phyloP scores from a whole-genome alignment of 306 rosid species.

The Pueraria montana region DNA sequence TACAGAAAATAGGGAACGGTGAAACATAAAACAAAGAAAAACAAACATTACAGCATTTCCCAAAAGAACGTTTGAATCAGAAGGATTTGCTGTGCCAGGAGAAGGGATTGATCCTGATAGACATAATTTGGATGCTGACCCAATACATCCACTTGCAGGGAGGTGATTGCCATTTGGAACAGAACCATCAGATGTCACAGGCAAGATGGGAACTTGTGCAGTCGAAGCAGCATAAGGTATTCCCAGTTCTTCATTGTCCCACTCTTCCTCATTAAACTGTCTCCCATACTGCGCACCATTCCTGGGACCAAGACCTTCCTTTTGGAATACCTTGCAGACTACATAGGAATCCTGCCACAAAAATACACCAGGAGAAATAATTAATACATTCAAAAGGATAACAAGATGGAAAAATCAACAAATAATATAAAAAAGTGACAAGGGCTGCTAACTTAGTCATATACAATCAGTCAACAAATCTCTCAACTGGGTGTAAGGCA shows the following conservation, averaged over 20 bases:
- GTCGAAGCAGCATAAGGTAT: conserved; percentile 34
- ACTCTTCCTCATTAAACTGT: conserved; percentile 74
- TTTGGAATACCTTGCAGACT: conserved; percentile 68
- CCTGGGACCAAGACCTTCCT: conserved; percentile 71
- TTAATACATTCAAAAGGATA: conserved; percentile 8
- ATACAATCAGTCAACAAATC: neutral
- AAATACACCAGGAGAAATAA: conserved; percentile 29
- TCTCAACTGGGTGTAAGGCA: neutral
- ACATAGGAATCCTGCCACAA: conserved; percentile 69
- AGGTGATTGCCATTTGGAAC: conserved; percentile 22
- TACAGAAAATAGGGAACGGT: neutral
- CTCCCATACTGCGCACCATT: conserved; percentile 74
- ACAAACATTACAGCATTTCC: neutral
- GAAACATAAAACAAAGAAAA: conserved; percentile 2
- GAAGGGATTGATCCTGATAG: conserved; percentile 36
- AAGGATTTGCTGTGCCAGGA: conserved; percentile 21
- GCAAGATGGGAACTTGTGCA: conserved; percentile 29
- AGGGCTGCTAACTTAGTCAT: neutral
- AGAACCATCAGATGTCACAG: conserved; percentile 10
- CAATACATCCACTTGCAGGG: conserved; percentile 25
- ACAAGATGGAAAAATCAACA: neutral
- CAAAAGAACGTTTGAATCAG: conserved; percentile 23
- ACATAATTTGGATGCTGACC: too few relatives aligned
- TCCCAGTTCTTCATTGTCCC: conserved; percentile 62
- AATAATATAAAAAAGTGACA: neutral